A percentile compares a stretch with the other conserved stretches of the same genome.
phyloP scores from a whole-genome alignment of 768 basidiomycete species.

The Lactifluus subvellereus region DNA sequence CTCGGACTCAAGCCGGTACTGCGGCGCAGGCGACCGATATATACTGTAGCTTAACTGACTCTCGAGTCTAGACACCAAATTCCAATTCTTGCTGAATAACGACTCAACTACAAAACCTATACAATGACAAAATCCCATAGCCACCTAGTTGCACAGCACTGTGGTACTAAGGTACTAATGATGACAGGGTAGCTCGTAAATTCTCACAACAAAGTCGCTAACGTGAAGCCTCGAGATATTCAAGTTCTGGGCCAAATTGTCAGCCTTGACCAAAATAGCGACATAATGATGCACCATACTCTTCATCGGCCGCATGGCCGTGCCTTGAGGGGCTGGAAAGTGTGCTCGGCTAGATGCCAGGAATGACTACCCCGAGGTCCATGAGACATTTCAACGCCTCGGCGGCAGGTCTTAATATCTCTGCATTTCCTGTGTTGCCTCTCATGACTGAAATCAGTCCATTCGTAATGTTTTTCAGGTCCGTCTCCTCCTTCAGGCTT shows the following conservation, averaged over 20 bases:
- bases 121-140: neutral
- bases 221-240: neutral
- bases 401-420: constrained; percentile 42
- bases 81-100: too few species aligned
- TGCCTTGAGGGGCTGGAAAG: neutral
- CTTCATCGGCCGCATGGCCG: neutral
- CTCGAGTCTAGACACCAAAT: too few species aligned
- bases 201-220: neutral
- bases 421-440: constrained; percentile 35
- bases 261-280: neutral
- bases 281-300: neutral
- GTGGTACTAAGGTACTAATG: neutral
- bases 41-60: too few species aligned
- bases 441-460: constrained; percentile 49
- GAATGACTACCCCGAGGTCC: constrained; percentile 24
- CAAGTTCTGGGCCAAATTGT: neutral
- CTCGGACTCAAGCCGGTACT: too few species aligned
- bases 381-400: constrained; percentile 45
- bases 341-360: neutral
- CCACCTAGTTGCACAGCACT: neutral
- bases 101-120: neutral
- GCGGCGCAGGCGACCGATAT: too few species aligned
- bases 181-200: neutral
- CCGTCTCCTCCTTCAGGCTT: constrained; percentile 46
- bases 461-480: constrained; percentile 46